Percentiles rank a stretch among this genome's conserved stretches.
phyloP scores from a whole-genome alignment of 306 rosid genomes.

The Herpetospermum pedunculosum region DNA sequence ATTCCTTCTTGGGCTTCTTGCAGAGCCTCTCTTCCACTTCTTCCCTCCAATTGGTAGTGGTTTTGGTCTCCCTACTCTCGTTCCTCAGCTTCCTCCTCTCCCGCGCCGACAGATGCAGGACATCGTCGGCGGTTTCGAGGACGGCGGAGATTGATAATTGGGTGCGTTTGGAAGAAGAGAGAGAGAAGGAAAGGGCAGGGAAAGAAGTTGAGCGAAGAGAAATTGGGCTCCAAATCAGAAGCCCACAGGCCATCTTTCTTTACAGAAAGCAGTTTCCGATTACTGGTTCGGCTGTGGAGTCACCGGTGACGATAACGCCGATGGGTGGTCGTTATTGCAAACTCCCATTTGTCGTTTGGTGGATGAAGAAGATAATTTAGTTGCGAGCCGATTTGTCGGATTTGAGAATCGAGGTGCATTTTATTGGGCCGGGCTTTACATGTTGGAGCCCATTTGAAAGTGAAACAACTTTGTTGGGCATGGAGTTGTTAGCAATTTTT shows the following conservation, averaged over 20 bases:
- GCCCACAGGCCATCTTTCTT: constrained; percentile 37
- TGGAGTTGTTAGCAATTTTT: no score
- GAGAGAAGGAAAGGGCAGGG: constrained; percentile 5
- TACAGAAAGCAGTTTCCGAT: background rate
- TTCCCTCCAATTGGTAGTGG: constrained; percentile 54
- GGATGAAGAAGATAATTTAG: background rate
- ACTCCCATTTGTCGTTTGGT: background rate
- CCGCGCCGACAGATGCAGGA: constrained; percentile 34
- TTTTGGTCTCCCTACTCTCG: constrained; percentile 56
- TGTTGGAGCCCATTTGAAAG: background rate
- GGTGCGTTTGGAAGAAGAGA: constrained; percentile 13
- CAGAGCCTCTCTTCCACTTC: constrained; percentile 62
- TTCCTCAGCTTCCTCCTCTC: constrained; percentile 62
- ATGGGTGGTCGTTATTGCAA: background rate
- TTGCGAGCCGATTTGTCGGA: background rate
- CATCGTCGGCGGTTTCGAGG: constrained; percentile 20
- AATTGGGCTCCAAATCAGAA: constrained; percentile 43
- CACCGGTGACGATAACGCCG: background rate
- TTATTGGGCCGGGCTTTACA: background rate
- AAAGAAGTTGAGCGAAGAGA: constrained; percentile 19
- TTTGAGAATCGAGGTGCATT: background rate
- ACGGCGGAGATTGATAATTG: constrained; percentile 34
- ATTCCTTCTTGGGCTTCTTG: constrained; percentile 59
- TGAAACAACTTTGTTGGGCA: background rate
- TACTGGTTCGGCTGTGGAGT: background rate